A percentile compares a stretch with the other conserved stretches of the same genome.
Conservation (phyloP, 768 basidiomycete species). For the Auricularia cornea region DNA sequence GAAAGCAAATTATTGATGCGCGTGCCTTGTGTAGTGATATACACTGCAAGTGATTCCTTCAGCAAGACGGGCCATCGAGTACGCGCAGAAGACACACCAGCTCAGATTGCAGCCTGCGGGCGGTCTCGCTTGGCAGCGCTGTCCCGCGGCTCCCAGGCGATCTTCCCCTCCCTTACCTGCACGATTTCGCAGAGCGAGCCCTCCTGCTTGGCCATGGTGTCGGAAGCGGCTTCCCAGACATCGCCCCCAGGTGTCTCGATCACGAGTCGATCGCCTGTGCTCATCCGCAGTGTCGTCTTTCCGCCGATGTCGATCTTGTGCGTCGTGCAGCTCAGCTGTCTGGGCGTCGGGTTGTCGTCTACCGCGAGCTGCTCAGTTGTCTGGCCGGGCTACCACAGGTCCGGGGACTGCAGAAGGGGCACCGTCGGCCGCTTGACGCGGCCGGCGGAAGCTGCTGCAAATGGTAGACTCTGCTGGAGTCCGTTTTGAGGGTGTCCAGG, state of each 20-base stretch:
- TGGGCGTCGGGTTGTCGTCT: slow-evolving; percentile 11
- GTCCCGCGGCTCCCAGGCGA: slow-evolving; percentile 22
- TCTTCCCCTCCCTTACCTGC: slow-evolving; percentile 3
- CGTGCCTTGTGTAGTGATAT: too few species aligned
- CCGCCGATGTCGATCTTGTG: slow-evolving; percentile 73
- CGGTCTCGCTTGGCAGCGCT: slow-evolving; percentile 23
- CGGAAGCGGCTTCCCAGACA: slow-evolving; percentile 54
- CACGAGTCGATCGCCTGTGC: slow-evolving; percentile 82
- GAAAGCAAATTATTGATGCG: too few species aligned
- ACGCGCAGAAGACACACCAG: too few species aligned
- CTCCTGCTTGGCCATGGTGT: slow-evolving; percentile 13
- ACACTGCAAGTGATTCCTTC: too few species aligned
- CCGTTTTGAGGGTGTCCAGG: too few species aligned
- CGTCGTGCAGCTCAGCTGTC: slow-evolving; percentile 28
- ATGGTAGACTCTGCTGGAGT: too few species aligned
- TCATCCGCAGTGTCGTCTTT: slow-evolving; percentile 92
- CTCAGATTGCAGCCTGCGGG: slow-evolving; percentile 17
- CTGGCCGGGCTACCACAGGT: slow-evolving; percentile 37
- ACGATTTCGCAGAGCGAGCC: slow-evolving; percentile 10
- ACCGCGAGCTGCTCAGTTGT: slow-evolving; percentile 29
- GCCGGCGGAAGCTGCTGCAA: too few species aligned
- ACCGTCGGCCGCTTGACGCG: too few species aligned
- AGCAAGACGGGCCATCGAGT: too few species aligned
- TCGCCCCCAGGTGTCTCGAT: slow-evolving; percentile 89
- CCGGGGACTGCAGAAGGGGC: too few species aligned